phyloP scores from a whole-genome alignment of 148 eudicot species.

The Chenopodium berlandieri region DNA sequence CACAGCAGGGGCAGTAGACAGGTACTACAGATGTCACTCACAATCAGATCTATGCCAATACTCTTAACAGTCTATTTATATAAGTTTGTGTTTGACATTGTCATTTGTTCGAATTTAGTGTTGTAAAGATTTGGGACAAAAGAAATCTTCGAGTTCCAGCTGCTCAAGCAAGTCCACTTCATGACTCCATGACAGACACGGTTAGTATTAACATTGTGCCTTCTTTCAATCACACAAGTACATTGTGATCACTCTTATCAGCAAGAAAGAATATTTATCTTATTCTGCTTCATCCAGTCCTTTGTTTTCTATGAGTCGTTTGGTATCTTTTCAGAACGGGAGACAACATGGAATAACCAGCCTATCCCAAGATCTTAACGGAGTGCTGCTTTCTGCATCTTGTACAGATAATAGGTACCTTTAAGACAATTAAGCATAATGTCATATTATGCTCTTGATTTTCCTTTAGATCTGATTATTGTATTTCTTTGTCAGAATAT shows the following conservation, averaged over 20 bases:
- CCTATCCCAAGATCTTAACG: conserved; percentile 83
- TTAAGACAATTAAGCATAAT: neutral
- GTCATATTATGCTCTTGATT: neutral
- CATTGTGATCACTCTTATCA: neutral
- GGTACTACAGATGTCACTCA: conserved; percentile 37
- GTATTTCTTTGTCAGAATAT: conserved; percentile 49
- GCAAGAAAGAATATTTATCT: neutral
- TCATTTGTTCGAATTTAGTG: conserved; percentile 39
- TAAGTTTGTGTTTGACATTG: conserved; percentile 1
- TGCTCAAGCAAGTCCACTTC: conserved; percentile 52
- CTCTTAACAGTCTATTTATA: neutral
- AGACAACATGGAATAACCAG: conserved; percentile 86
- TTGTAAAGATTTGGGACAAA: conserved; percentile 85
- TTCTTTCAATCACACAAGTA: neutral
- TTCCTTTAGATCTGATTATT: conserved; percentile 1
- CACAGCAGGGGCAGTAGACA: conserved; percentile 91
- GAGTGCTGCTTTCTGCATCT: conserved; percentile 79
- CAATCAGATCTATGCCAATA: neutral
- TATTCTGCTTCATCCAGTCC: neutral
- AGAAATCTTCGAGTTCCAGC: conserved; percentile 66
- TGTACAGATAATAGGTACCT: conserved; percentile 84
- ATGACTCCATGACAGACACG: conserved; percentile 37
- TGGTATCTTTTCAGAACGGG: conserved; percentile 43
- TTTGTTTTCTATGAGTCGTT: neutral
- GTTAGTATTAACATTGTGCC: conserved; percentile 29